Evolutionary conservation across 345 rosid genomes (phyloP), one percentile per base, ranked within the genome.

Genomic region (Gossypium ekmanianum): DNA sequence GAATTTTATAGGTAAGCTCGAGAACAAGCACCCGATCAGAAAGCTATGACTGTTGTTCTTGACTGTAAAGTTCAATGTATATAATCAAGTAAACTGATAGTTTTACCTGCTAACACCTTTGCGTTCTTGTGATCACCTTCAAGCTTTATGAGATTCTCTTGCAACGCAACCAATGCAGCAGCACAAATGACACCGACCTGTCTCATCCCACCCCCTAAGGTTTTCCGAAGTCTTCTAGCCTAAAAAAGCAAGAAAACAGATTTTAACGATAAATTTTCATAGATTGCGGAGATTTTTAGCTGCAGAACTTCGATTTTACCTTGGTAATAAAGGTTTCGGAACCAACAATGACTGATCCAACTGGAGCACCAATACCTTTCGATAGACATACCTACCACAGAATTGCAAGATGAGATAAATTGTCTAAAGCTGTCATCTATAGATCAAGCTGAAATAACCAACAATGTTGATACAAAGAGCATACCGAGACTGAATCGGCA

Each of bases 171-270:
- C 55, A 95, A 79, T 22, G 93, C 99, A 2, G 97, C 97, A 0
- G 96, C 93, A 61, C 97, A 93, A 52, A 95, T 85, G 77, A 91
- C 78, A 24, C 99, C 98, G 0, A 90, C 72, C 81, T 91, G 99
- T 79, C 98, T 86, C 99, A 95, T 95, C 70, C 98, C 98, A 11
- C 99, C 99, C 16, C 98, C 99, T 76, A 93, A 77, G 70, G 99
- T 91, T 80, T 93, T 95, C 82, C 97, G 83, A 34, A 95, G 84
- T 80, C 87, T 85, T 86, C 86, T 90, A 72, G 99, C 97, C 99
- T 93, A 20, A 69, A 63, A 62, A 47, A 75, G 47, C 5, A 17
- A 14, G 72, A 61, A 7, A 44, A 11, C 71, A 26, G 17, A 41
- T 74, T 57, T 34, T 13, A 6, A 39, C 26, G 12, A 18, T 44